Conservation (phyloP, 23 red algal species). For the Chondrus crispus region DNA sequence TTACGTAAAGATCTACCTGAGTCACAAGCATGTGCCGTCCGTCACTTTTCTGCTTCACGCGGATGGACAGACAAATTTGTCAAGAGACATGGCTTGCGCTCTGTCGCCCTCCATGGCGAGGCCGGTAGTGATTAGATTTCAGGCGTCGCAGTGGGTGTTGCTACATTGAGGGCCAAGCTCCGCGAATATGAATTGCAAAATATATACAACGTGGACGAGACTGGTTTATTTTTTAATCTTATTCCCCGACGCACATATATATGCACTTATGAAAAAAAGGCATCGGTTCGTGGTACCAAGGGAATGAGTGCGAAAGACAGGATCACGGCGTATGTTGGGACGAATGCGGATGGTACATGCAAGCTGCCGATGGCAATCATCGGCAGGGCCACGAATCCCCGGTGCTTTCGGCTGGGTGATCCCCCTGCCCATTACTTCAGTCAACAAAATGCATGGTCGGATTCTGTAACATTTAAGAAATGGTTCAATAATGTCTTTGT, state of each 20-base stretch:
- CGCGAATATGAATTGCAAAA: neutral
- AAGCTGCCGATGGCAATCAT: neutral
- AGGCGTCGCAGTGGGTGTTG: neutral
- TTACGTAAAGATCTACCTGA: no score
- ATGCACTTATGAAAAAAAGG: neutral
- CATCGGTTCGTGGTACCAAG: neutral
- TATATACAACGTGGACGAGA: neutral
- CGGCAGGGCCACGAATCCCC: neutral
- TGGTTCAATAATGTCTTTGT: neutral
- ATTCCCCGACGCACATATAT: neutral
- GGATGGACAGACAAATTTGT: conserved; percentile 21
- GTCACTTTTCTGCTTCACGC: conserved; percentile 25
- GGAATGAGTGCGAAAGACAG: neutral
- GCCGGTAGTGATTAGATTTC: neutral
- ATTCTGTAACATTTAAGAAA: neutral
- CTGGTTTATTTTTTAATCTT: neutral
- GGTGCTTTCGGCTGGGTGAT: neutral
- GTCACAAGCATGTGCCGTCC: no score
- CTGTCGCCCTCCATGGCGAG: conserved; percentile 17
- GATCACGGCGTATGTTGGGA: neutral
- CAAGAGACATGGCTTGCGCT: conserved; percentile 19
- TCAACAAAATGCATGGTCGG: neutral
- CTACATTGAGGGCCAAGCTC: neutral
- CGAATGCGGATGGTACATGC: neutral
- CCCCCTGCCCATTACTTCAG: neutral